Conservation (phyloP, 495 filamentous ascomycete species). For the Daldinia bambusicola region DNA sequence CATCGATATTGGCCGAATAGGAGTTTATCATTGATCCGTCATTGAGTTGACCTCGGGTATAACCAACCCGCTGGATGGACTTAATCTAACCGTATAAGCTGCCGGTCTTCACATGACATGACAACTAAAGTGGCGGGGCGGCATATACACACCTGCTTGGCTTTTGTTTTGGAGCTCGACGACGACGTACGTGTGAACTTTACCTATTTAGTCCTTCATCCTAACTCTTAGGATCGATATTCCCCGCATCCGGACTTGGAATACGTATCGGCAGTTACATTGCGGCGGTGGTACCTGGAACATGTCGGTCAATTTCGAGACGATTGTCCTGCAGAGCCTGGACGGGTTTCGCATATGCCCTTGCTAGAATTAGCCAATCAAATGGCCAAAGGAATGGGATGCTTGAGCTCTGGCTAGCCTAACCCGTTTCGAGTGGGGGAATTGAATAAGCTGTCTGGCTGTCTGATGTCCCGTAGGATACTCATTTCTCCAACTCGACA, state of each 20-base stretch:
- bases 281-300: slow-evolving; percentile 4
- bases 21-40: slow-evolving; percentile 10
- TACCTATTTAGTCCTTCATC: slow-evolving; percentile 16
- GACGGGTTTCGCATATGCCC: background rate
- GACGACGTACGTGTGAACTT: slow-evolving; percentile 17
- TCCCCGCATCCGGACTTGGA: slow-evolving; percentile 30
- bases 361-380: background rate
- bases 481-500: slow-evolving; percentile 32
- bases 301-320: slow-evolving; percentile 4
- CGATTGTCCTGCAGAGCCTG: background rate
- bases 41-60: slow-evolving; percentile 27
- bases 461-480: slow-evolving; percentile 14
- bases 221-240: slow-evolving; percentile 31
- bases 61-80: background rate
- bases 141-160: slow-evolving; percentile 30
- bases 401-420: background rate
- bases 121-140: slow-evolving; percentile 8
- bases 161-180: background rate
- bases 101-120: slow-evolving; percentile 21
- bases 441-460: background rate
- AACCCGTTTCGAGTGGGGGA: slow-evolving; percentile 9
- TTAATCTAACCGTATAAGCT: slow-evolving; percentile 17
- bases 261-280: slow-evolving; percentile 36
- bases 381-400: background rate
- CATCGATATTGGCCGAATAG: slow-evolving; percentile 7